phyloP scores from a whole-genome alignment of 2,329 filamentous ascomycete genomes.

The Chalaropsis ovoidea region DNA sequence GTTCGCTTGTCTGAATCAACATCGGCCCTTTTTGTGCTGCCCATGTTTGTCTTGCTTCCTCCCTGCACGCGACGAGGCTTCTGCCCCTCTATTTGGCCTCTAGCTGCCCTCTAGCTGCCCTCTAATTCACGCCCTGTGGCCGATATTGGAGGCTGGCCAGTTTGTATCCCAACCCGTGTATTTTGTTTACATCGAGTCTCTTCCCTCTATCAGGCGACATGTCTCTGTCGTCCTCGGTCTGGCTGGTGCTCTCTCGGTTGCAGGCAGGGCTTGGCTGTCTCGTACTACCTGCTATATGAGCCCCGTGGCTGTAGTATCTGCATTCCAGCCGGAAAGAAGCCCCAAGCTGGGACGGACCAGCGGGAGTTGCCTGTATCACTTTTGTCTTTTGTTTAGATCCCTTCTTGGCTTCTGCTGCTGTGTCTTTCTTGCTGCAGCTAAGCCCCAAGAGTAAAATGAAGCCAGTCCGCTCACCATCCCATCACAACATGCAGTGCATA shows the following conservation, averaged over 20 bases:
- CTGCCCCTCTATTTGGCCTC: background rate
- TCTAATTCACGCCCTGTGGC: background rate
- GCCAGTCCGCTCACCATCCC: background rate
- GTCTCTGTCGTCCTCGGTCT: background rate
- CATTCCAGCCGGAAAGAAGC: background rate
- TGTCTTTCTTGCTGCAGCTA: background rate
- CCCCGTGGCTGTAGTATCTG: background rate
- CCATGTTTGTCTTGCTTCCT: slow-evolving; percentile 10
- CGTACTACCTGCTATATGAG: slow-evolving; percentile 4
- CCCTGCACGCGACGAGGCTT: slow-evolving; percentile 1
- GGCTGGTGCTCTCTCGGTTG: background rate
- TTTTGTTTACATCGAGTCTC: background rate
- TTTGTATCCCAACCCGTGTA: background rate
- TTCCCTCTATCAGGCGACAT: background rate
- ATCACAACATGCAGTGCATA: too few species aligned
- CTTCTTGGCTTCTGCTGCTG: background rate
- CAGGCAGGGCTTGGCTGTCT: background rate
- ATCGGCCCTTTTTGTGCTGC: slow-evolving; percentile 12
- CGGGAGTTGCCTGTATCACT: background rate
- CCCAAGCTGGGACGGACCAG: slow-evolving; percentile 1
- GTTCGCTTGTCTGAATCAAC: slow-evolving; percentile 12
- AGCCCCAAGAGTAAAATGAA: background rate
- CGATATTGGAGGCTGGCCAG: background rate
- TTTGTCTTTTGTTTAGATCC: background rate
- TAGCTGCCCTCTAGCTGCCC: background rate